Base-by-base conservation (phyloP, 768 basidiomycete species). In the Lentinula guzmanii region DNA sequence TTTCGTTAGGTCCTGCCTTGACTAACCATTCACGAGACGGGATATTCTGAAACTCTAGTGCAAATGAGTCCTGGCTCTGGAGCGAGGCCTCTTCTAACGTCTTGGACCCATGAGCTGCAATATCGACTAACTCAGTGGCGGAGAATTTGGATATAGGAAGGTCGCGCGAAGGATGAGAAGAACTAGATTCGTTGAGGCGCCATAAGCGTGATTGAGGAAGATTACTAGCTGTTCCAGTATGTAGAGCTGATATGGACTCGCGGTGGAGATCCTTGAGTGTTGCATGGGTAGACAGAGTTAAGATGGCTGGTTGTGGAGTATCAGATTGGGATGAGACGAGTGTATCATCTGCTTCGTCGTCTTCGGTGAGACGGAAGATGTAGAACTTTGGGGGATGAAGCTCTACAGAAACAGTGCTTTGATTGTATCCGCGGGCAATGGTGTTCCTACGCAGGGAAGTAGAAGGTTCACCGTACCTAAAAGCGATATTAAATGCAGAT, bases 401-500 rank as follows among this genome's bases (percentile, higher is more conserved):
- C 73, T 96, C 93, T 57, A 96, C 73, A 13, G 79, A 70, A 11
- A 82, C 72, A 61, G 48, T 48, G 39, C 81, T 73, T 59, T 80
- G 79, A 13, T 72, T 63, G 45, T 77, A 70, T 1, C 89, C 89
- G 58, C 85, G 79, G 7, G 77, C 72, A 63, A 93, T 83, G 54
- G 94, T 87, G 16, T 78, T 79, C 50, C 92, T 84, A 35, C 86
- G 83, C 41, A 95, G 74, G 1, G 83, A 78, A 57, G 79, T 75
- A 3, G 69, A 70, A 3, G 86, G 75, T 45, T 76, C 66, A 8
- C 93, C 93, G 70, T 93, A 94, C 90, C 92, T 95, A 65, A 7
- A 42, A 11, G 33, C 56, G 39, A 46, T 53, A 34, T 42, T 56
- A 5, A 62, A 55, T 37, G 16, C 16, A 53, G 13, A 13, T 24